Conservation (phyloP, 805 yeast species). For the Hanseniaspora vineae region DNA sequence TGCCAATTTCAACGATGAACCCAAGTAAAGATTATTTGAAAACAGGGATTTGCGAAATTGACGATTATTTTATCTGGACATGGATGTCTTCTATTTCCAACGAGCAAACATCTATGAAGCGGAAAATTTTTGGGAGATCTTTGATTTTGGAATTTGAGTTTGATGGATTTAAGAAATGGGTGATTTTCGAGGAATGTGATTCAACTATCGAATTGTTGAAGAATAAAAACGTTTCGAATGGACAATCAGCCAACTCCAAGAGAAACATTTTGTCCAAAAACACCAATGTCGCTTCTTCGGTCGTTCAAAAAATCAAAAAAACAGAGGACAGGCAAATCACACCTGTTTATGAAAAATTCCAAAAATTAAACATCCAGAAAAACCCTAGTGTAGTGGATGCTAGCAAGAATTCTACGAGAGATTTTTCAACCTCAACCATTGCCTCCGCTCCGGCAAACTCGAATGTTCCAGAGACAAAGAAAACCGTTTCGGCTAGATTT, state of each 20-base stretch:
- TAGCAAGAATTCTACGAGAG: neutral
- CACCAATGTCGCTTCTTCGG: slow-evolving; percentile 2
- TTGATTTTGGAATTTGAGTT: slow-evolving; percentile 71
- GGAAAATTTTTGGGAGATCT: slow-evolving; percentile 67
- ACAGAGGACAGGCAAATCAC: slow-evolving; percentile 9
- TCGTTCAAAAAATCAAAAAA: neutral
- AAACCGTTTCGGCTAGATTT: neutral
- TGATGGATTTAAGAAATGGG: slow-evolving; percentile 68
- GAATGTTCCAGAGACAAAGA: neutral
- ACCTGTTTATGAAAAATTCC: slow-evolving; percentile 18
- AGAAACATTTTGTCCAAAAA: slow-evolving; percentile 3
- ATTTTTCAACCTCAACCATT: neutral
- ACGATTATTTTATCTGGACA: slow-evolving; percentile 85
- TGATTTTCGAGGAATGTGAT: slow-evolving; percentile 57
- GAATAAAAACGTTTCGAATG: slow-evolving; percentile 1
- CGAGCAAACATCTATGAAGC: slow-evolving; percentile 55
- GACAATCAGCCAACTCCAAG: slow-evolving; percentile 9
- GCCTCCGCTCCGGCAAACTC: neutral
- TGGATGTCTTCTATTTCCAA: slow-evolving; percentile 71
- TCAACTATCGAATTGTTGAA: slow-evolving; percentile 19
- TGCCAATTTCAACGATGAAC: slow-evolving; percentile 12
- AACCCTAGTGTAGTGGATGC: neutral
- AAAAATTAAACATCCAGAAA: slow-evolving; percentile 4
- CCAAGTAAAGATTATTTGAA: slow-evolving; percentile 18
- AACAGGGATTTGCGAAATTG: slow-evolving; percentile 54